Evolutionary conservation across 495 filamentous ascomycete genomes (phyloP), one percentile per base, ranked within the genome.

Genomic region (Hypoxylon trugodes): DNA sequence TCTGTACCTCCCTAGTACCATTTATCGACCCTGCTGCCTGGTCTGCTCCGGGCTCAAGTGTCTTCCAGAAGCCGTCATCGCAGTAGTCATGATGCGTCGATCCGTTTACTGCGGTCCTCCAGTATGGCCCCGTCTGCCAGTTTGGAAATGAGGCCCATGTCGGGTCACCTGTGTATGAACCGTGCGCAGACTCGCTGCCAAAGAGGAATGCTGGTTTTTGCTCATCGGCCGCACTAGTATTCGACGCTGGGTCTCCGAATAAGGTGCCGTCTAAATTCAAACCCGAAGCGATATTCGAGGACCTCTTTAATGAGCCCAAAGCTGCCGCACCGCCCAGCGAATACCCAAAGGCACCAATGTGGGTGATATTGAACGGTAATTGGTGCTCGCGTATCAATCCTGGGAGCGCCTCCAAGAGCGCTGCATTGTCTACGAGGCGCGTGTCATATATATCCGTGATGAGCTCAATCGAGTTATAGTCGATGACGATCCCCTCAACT

Each of bases 321-420:
- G 79, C 69, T 1, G 82, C 72, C 0, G 79, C 78, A 6, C 82
- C 83, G 21, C 82, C 82, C 4, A 84, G 65, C 0, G 83, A 84
- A 37, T 85, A 82, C 0, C 83, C 82, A 12, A 80, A 69, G 19
- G 77, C 68, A 18, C 72, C 76, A n/a, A 78, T 58, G 4, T 70
- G 57, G 13, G 62, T 55, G 4, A 66, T 69, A 24, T 65, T 63
- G 30, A 79, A 38, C 18, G 70, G 69, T 9, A 50, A 13, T 0
- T 47, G 28, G 13, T 65, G 37, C 28, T 59, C 16, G 2, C 16
- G 15, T 4, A 47, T 58, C 1, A 61, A 41, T 4, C 49, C 26
- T 1, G 53, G 30, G 45, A 71, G 46, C 5, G 16, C 15, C 16
- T 55, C n/a, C 22, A 71, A 19, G 28, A 71, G 66, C 6, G 24